Percentiles rank a stretch among this genome's conserved stretches.
These are phyloP conservation scores for Colletotrichum sp. DNA, from an alignment of 2,329 filamentous ascomycete genomes.

Conservation along the genomic window DNA sequence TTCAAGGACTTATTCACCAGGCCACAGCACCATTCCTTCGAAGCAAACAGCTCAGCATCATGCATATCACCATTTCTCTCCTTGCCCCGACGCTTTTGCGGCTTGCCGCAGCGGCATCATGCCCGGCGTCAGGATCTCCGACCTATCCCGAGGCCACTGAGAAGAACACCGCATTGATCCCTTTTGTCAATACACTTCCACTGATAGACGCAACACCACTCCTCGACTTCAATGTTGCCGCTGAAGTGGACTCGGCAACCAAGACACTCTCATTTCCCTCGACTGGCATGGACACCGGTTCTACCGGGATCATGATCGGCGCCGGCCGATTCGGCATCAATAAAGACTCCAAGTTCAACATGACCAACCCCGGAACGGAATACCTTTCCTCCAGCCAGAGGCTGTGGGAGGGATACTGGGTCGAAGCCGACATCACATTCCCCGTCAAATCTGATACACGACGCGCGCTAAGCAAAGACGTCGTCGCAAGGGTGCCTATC, in stretches of 20 bases:
- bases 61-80: background rate
- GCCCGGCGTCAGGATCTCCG: background rate
- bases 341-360: background rate
- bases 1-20: background rate
- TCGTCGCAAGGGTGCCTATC: background rate
- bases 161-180: background rate
- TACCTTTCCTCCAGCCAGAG: background rate
- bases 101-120: background rate
- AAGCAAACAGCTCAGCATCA: background rate
- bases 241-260: background rate
- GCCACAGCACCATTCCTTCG: background rate
- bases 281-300: background rate
- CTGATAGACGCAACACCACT: background rate
- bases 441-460: background rate
- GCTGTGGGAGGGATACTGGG: slow-evolving; percentile 6
- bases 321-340: background rate
- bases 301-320: background rate
- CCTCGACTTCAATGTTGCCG: background rate
- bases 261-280: background rate
- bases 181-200: background rate
- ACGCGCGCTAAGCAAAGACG: background rate
- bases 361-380: background rate
- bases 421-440: background rate
- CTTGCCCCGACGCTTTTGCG: background rate
- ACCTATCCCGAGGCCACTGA: background rate